Conservation (phyloP, 306 rosid species). For the Pterocarpus macrocarpus region DNA sequence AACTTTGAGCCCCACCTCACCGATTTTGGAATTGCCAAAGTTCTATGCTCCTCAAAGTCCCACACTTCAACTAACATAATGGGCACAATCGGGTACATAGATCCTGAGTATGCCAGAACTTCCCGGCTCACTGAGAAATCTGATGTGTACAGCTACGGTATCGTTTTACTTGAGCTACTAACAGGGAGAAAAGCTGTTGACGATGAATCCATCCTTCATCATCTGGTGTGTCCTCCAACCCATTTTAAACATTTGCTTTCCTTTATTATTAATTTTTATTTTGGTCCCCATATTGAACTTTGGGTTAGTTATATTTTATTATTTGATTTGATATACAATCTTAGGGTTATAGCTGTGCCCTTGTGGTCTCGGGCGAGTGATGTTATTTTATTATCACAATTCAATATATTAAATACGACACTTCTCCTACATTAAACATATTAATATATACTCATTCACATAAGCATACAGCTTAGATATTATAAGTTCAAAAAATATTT, state of each 20-base stretch:
- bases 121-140: constrained; percentile 96
- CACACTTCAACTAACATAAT: constrained; percentile 83
- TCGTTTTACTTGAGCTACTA: constrained; percentile 91
- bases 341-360: no score
- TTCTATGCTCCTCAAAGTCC: constrained; percentile 74
- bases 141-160: constrained; percentile 94
- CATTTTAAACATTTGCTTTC: background rate
- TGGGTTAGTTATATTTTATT: no score
- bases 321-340: no score
- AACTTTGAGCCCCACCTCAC: constrained; percentile 92
- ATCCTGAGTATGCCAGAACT: constrained; percentile 96
- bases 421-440: no score
- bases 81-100: constrained; percentile 98
- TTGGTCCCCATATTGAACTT: no score
- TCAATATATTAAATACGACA: no score
- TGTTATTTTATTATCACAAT: no score
- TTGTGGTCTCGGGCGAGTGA: no score
- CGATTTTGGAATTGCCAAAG: constrained; percentile 97
- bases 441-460: no score
- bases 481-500: no score
- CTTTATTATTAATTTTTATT: no score
- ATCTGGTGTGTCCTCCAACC: constrained; percentile 61
- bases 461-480: no score
- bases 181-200: constrained; percentile 96
- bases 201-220: constrained; percentile 89